Conservation (phyloP, 2,329 filamentous ascomycete genomes). For the Boeremia lycopersici region DNA sequence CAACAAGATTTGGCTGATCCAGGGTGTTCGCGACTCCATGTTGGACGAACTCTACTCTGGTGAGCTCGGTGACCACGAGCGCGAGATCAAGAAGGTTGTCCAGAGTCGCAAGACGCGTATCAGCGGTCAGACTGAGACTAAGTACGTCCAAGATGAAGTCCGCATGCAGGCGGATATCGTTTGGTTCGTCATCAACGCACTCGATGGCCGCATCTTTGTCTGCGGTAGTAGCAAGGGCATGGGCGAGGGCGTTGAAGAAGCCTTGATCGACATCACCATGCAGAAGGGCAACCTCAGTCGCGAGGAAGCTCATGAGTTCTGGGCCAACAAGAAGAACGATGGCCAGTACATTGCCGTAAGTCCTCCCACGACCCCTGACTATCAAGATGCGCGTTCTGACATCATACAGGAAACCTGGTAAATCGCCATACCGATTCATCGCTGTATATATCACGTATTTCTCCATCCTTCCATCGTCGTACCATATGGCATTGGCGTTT, state of each 20-base stretch:
- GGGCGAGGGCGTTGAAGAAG: conserved; percentile 92
- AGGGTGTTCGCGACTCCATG: conserved; percentile 90
- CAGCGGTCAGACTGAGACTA: conserved; percentile 62
- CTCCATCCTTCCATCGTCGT: conserved; percentile 6
- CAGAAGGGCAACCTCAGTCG: conserved; percentile 84
- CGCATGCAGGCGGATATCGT: conserved; percentile 90
- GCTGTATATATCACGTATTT: conserved; percentile 5
- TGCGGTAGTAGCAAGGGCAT: conserved; percentile 95
- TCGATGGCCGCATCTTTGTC: conserved; percentile 96
- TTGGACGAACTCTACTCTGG: conserved; percentile 96
- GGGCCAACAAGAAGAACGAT: conserved; percentile 87
- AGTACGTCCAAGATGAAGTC: conserved; percentile 97
- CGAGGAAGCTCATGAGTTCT: conserved; percentile 85
- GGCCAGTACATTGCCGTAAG: conserved; percentile 90
- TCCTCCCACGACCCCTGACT: neutral
- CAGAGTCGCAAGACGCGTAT: conserved; percentile 56
- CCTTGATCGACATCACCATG: conserved; percentile 89
- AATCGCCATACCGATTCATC: neutral
- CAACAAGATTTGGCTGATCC: conserved; percentile 97
- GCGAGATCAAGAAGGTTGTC: conserved; percentile 56
- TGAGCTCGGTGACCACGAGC: conserved; percentile 77
- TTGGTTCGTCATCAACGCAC: conserved; percentile 94
- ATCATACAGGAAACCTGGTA: conserved; percentile 15
- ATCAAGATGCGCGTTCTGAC: neutral
- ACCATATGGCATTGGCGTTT: conserved; percentile 11